Conservation (phyloP, 129 eudicot genomes). For the Centella asiatica region DNA sequence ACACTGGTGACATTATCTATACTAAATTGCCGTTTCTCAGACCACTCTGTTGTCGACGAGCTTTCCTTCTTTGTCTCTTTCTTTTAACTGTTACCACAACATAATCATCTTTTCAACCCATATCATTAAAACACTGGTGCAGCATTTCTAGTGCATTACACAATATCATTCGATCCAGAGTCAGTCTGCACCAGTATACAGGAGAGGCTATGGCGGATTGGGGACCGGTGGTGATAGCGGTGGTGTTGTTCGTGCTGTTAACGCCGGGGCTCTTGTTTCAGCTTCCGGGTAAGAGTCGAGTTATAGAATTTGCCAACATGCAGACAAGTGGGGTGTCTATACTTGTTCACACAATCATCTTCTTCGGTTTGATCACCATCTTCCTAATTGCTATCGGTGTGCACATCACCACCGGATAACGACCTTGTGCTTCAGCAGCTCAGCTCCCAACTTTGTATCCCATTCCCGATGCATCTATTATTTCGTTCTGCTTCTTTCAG, state of each 20-base stretch:
- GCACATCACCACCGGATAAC: slow-evolving; percentile 28
- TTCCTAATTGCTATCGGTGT: slow-evolving; percentile 27
- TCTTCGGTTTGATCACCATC: slow-evolving; percentile 24
- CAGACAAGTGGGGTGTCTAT: slow-evolving; percentile 32
- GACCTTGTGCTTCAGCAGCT: no score
- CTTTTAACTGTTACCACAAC: no score
- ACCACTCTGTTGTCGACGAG: slow-evolving; percentile 1
- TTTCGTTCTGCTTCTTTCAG: no score
- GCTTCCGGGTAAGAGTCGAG: slow-evolving; percentile 23
- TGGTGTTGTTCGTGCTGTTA: slow-evolving; percentile 27
- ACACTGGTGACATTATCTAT: neutral
- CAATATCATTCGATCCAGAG: no score
- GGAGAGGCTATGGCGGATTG: slow-evolving; percentile 24
- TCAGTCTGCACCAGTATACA: neutral
- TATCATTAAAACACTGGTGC: no score
- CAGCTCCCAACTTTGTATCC: no score
- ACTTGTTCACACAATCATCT: slow-evolving; percentile 25
- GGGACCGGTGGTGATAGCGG: slow-evolving; percentile 34
- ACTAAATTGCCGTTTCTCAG: neutral
- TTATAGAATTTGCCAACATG: slow-evolving; percentile 22
- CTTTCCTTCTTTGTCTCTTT: no score
- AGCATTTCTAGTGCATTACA: neutral
- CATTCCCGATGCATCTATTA: no score
- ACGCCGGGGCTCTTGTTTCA: slow-evolving; percentile 34
- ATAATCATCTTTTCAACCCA: no score